Evolutionary conservation across 1,284 basidiomycete genomes (phyloP), one percentile per base, ranked within the genome.

Genomic region (Melampsora americana): DNA sequence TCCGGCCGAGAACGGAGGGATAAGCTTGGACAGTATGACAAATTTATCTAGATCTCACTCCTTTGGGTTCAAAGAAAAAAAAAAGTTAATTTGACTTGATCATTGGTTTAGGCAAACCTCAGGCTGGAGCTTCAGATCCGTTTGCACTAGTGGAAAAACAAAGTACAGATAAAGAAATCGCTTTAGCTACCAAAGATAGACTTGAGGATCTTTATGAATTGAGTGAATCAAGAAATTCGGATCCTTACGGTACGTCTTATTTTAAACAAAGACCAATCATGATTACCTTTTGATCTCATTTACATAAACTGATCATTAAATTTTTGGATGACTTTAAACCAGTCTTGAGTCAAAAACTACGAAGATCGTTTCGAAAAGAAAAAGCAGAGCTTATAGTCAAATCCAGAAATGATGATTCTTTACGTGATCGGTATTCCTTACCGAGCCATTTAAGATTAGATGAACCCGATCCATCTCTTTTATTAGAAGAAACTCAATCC

Each of bases 1-100:
- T 82, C 93, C 95, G 0, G 93, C 90, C 80, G 93, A 96, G 83
- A 91, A 96, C 77, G 95, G 95, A 4, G 93, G 93, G 0, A 92
- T 88, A 80, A 92, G 92, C n/a, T 86, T 94, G 42, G 90, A 92
- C 81, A 92, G 93, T 90, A 81, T 0, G 48, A 32, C 12, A 5
- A 61, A 53, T 67, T 60, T 42, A 6, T 44, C n/a, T 42, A 39
- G 2, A 79, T 23, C 26, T 44, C 26, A 35, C 53, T 26, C 59
- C 69, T 44, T 14, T 14, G 16, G 12, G 42, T n/a, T n/a, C n/a
- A n/a, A n/a, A n/a, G n/a, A n/a, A 11, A 14, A 9, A 44, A 44
- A 44, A 44, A 44, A 14, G 12, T 11, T 44, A 14, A 44, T 44
- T 44, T 14, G 12, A 14, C 12, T 9, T 44, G 0, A 44, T 9